Evolutionary conservation across 2,329 filamentous ascomycete species (phyloP).

Genomic region (Apiospora malaysiana): DNA sequence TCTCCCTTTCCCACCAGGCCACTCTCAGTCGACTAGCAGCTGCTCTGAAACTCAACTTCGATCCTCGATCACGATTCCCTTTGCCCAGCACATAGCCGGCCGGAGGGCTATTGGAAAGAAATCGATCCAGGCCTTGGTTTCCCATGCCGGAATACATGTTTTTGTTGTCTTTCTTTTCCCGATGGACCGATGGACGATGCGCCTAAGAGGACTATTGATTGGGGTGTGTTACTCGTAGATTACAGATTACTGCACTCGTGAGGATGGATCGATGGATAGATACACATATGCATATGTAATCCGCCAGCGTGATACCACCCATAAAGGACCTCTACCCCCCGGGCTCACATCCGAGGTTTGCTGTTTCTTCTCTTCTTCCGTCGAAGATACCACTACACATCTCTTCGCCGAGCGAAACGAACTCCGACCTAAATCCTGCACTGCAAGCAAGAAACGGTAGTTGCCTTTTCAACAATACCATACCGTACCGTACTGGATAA

Average conservation of each 20-base stretch:
- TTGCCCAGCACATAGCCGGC: background rate
- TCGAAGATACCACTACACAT: background rate
- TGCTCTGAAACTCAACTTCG: slow-evolving; percentile 12
- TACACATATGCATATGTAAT: background rate
- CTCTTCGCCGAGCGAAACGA: background rate
- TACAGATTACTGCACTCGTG: slow-evolving; percentile 7
- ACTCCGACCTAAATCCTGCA: background rate
- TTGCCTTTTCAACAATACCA: background rate
- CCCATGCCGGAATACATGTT: background rate
- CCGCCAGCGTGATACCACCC: background rate
- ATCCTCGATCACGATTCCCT: slow-evolving; percentile 10
- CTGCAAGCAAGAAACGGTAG: background rate
- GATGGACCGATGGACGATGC: background rate
- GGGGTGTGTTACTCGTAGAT: background rate
- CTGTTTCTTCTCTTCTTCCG: background rate
- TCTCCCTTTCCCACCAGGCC: slow-evolving; percentile 14
- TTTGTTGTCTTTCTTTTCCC: background rate
- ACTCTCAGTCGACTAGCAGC: slow-evolving; percentile 14
- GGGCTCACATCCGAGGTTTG: background rate
- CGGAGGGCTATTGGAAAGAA: background rate
- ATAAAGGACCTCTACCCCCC: background rate
- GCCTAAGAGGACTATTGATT: background rate
- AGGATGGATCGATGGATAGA: background rate
- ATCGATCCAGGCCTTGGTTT: background rate
- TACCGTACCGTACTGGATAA: background rate